Conservation (phyloP, 257 asterid species). For the Cynanchum wilfordii region DNA sequence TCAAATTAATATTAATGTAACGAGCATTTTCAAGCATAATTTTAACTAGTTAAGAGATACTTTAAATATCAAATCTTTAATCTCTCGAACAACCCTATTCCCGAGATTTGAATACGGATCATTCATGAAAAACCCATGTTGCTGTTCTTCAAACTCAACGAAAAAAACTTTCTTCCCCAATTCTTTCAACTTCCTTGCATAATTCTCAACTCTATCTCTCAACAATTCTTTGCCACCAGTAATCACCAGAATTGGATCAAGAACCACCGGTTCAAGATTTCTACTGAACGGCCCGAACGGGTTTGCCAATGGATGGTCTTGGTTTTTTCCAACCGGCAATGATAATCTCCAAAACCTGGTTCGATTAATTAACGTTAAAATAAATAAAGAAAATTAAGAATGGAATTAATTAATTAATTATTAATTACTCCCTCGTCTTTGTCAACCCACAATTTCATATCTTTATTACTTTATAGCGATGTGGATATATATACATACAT, state of each 20-base stretch:
- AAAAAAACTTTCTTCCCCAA: constrained; percentile 42
- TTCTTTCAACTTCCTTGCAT: constrained; percentile 41
- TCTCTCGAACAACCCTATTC: constrained; percentile 29
- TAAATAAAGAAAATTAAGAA: background rate
- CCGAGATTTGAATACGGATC: constrained; percentile 45
- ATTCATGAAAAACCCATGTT: constrained; percentile 56
- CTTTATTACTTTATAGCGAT: background rate
- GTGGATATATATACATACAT: background rate
- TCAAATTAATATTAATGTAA: no score
- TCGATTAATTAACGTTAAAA: background rate
- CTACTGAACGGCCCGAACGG: constrained; percentile 71
- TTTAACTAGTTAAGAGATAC: background rate
- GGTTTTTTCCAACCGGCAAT: constrained; percentile 48
- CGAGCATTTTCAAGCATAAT: no score
- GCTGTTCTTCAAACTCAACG: constrained; percentile 36
- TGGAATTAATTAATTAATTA: background rate
- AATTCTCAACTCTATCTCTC: constrained; percentile 56
- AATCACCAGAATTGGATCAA: constrained; percentile 64
- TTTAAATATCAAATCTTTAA: constrained; percentile 30
- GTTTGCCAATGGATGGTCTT: constrained; percentile 65
- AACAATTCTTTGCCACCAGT: constrained; percentile 55
- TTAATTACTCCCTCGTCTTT: background rate
- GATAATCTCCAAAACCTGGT: constrained; percentile 71
- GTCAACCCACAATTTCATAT: background rate
- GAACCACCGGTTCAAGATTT: constrained; percentile 32